Evolutionary conservation across 1,284 basidiomycete genomes (phyloP).

Genomic region (Gymnopus androsaceus): DNA sequence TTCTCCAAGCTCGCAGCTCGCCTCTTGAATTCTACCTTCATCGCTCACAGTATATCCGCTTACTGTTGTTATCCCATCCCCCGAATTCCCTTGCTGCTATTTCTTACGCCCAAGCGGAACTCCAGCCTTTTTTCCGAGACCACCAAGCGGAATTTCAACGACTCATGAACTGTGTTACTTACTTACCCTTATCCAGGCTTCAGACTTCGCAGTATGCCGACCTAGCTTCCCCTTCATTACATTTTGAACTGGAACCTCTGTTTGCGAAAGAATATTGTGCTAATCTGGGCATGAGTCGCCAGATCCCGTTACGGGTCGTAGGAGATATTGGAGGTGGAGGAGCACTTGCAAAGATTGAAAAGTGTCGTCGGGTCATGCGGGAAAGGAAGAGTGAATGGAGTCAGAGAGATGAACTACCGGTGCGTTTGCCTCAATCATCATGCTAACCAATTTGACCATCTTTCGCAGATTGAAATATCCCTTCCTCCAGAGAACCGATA

Average conservation of each 20-base stretch:
- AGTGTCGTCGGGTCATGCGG: constrained; percentile 89
- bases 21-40: constrained; percentile 86
- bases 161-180: constrained; percentile 77
- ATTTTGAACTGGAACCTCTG: constrained; percentile 76
- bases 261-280: constrained; percentile 92
- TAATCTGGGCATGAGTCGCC: constrained; percentile 82
- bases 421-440: constrained; percentile 40
- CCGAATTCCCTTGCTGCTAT: constrained; percentile 63
- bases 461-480: constrained; percentile 86
- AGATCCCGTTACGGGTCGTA: constrained; percentile 84
- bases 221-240: constrained; percentile 66
- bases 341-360: constrained; percentile 87
- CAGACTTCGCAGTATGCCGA: constrained; percentile 75
- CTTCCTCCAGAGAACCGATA: constrained; percentile 84
- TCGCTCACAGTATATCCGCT: constrained; percentile 80
- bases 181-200: constrained; percentile 65
- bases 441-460: constrained; percentile 12
- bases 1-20: constrained; percentile 70
- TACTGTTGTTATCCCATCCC: constrained; percentile 62
- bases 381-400: constrained; percentile 91
- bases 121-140: constrained; percentile 68
- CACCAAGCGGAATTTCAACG: constrained; percentile 71
- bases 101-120: constrained; percentile 69
- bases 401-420: constrained; percentile 87
- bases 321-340: constrained; percentile 91